phyloP scores from a whole-genome alignment of 768 basidiomycete species.

The Dioszegia aurantiaca region DNA sequence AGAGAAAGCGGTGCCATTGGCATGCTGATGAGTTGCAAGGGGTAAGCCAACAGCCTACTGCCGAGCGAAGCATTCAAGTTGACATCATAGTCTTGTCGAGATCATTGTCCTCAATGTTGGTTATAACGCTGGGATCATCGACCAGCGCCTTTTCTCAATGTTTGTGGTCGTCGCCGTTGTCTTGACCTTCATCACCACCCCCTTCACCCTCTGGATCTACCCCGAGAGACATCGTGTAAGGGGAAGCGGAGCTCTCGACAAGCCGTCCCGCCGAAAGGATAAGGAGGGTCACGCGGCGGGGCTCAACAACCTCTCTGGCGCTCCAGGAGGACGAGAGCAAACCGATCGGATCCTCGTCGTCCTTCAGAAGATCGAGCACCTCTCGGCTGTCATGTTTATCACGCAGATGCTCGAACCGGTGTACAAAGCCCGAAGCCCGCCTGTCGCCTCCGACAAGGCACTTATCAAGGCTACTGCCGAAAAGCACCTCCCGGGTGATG shows the following conservation, averaged over 20 bases:
- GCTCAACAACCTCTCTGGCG: not conserved
- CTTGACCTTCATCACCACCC: conserved; percentile 79
- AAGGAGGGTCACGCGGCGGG: conserved; percentile 17
- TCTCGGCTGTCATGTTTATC: conserved; percentile 85
- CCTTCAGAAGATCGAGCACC: conserved; percentile 82
- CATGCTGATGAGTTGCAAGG: conserved; percentile 85
- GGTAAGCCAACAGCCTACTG: conserved; percentile 55
- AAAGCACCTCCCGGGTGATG: conserved; percentile 7
- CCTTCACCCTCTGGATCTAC: conserved; percentile 73
- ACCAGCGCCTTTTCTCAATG: conserved; percentile 73
- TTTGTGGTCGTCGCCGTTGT: conserved; percentile 72
- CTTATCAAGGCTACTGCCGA: conserved; percentile 8
- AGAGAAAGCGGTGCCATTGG: conserved; percentile 83
- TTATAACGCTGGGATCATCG: conserved; percentile 65
- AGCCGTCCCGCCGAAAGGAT: conserved; percentile 12
- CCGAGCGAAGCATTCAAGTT: conserved; percentile 45
- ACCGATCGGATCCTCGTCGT: conserved; percentile 75
- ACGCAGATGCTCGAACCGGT: conserved; percentile 69
- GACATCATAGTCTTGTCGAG: conserved; percentile 64
- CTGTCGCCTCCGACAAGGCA: conserved; percentile 2
- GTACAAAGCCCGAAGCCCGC: conserved; percentile 2
- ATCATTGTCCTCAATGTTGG: conserved; percentile 91
- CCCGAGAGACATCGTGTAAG: conserved; percentile 61
- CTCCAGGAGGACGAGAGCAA: conserved; percentile 29
- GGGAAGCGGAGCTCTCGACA: not conserved